phyloP scores from a whole-genome alignment of 345 rosid species.

The Euphorbia pulcherrima region DNA sequence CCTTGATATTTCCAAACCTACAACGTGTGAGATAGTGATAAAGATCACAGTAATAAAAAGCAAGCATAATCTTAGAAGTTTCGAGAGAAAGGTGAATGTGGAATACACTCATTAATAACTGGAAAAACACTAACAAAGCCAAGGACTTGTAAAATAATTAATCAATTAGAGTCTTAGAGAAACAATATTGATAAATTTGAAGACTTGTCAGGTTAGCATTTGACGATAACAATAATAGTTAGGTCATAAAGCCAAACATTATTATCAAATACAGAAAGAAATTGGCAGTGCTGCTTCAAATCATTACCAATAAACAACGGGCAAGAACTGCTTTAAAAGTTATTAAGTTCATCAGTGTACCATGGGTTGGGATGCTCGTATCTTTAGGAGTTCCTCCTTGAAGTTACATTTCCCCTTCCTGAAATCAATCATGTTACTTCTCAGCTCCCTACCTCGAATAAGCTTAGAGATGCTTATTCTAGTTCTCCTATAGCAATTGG shows the following conservation, averaged over 20 bases:
- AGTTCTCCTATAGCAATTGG: constrained; percentile 17
- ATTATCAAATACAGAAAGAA: neutral
- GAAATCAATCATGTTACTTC: constrained; percentile 39
- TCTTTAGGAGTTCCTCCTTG: constrained; percentile 58
- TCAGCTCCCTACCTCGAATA: constrained; percentile 61
- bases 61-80: neutral
- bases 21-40: constrained; percentile 18
- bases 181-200: no score
- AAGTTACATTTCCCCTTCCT: constrained; percentile 44
- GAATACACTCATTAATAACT: neutral
- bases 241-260: neutral
- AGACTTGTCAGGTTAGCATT: neutral
- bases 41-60: neutral
- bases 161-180: neutral
- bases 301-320: no score
- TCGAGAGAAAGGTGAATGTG: neutral
- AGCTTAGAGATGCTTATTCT: constrained; percentile 40
- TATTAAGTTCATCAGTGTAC: constrained; percentile 32
- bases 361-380: constrained; percentile 57
- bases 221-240: neutral
- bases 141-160: constrained; percentile 3
- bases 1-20: constrained; percentile 61
- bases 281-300: neutral
- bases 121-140: neutral
- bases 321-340: neutral